Evolutionary conservation across 1,139 yeast species (phyloP).

Genomic region (Yamadazyma mexicana): DNA sequence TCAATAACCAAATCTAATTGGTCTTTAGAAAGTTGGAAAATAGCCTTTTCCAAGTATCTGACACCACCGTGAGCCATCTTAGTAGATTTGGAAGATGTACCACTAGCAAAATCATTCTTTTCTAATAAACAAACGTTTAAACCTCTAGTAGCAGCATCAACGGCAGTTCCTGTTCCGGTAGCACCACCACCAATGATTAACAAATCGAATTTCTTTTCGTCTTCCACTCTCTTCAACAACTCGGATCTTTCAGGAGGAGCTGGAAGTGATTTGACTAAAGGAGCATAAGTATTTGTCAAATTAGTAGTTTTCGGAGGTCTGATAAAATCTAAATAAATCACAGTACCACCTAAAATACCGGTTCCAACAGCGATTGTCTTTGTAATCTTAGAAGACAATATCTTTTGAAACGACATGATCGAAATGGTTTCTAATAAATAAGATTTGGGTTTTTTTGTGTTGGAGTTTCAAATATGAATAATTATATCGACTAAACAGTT

Average conservation of each 20-base stretch:
- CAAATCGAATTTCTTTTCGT: conserved; percentile 64
- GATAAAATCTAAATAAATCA: conserved; percentile 45
- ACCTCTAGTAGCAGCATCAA: conserved; percentile 91
- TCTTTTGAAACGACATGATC: conserved; percentile 7
- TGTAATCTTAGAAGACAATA: conserved; percentile 24
- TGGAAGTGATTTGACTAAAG: conserved; percentile 34
- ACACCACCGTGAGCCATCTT: conserved; percentile 99
- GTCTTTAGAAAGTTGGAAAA: conserved; percentile 85
- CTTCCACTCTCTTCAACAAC: conserved; percentile 32
- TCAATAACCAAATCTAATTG: conserved; percentile 92
- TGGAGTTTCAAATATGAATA: too few relatives aligned
- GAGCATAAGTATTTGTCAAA: conserved; percentile 33
- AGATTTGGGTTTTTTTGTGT: not conserved
- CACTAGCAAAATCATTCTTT: conserved; percentile 85
- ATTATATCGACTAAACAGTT: not conserved
- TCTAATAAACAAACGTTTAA: conserved; percentile 86
- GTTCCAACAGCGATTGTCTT: conserved; percentile 37
- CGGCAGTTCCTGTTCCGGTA: conserved; percentile 89
- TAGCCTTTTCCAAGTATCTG: conserved; percentile 91
- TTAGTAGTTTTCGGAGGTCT: conserved; percentile 34
- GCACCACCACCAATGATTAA: conserved; percentile 95
- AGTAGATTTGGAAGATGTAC: conserved; percentile 93
- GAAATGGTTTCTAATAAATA: not conserved
- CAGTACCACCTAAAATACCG: conserved; percentile 36
- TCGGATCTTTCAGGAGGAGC: conserved; percentile 40